Percentiles rank a stretch among this genome's conserved stretches.
phyloP scores from a whole-genome alignment of 805 yeast species.

The Lachancea sp. region DNA sequence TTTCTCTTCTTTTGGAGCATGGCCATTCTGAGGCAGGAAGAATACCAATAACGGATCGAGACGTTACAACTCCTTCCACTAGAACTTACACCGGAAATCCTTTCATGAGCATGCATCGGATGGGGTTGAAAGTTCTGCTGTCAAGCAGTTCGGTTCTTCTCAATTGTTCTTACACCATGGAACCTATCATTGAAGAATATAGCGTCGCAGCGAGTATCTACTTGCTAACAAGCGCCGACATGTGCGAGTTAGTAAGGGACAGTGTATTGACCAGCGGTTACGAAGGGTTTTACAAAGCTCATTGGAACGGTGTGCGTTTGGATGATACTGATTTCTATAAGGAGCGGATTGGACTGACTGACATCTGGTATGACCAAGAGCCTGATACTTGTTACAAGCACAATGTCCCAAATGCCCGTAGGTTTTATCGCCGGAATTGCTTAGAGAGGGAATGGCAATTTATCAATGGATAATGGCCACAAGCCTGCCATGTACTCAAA shows the following conservation, averaged over 20 bases:
- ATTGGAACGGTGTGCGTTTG: conserved; percentile 27
- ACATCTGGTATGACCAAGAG: conserved; percentile 27
- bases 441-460: conserved; percentile 29
- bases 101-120: conserved; percentile 26
- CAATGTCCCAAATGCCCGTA: conserved; percentile 28
- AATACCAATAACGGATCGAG: conserved; percentile 14
- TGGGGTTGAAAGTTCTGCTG: conserved; percentile 24
- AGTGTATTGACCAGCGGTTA: conserved; percentile 27
- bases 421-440: conserved; percentile 24
- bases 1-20: conserved; percentile 10
- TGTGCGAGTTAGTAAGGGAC: conserved; percentile 29
- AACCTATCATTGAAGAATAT: conserved; percentile 31
- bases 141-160: conserved; percentile 27
- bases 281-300: conserved; percentile 30
- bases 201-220: conserved; percentile 34
- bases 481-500: not conserved
- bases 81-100: conserved; percentile 25
- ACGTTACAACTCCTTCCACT: conserved; percentile 19
- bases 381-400: conserved; percentile 27
- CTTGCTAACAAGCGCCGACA: conserved; percentile 28
- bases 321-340: conserved; percentile 7
- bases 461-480: conserved; percentile 6
- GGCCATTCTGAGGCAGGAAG: conserved; percentile 1
- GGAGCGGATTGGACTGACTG: conserved; percentile 22
- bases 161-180: conserved; percentile 30